Evolutionary conservation across 1,139 yeast genomes (phyloP).

Genomic region (Debaryomyces psychrophilus): DNA sequence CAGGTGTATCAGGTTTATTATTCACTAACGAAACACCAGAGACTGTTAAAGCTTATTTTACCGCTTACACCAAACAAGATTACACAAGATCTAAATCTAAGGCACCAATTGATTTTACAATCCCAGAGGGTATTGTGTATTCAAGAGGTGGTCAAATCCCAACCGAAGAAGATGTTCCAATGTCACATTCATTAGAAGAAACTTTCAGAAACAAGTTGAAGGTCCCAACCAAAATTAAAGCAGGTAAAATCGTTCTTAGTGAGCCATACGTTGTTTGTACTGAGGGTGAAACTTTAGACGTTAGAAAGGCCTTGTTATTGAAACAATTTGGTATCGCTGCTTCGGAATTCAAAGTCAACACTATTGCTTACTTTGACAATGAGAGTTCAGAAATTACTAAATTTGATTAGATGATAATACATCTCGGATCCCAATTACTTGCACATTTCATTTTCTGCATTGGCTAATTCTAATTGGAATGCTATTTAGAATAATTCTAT

Average conservation of each 20-base stretch:
- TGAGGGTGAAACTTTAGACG: conserved; percentile 80
- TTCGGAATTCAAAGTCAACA: conserved; percentile 81
- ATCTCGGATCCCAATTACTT: not conserved
- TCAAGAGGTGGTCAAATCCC: conserved; percentile 95
- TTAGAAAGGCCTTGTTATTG: conserved; percentile 86
- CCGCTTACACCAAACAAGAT: conserved; percentile 75
- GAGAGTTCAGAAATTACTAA: conserved; percentile 44
- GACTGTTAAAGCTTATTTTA: conserved; percentile 83
- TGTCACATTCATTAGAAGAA: conserved; percentile 94
- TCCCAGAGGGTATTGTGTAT: conserved; percentile 89
- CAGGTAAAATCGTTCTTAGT: conserved; percentile 80
- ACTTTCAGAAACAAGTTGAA: conserved; percentile 86
- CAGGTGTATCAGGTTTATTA: conserved; percentile 84
- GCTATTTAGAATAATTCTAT: conserved; percentile 7
- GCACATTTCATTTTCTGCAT: conserved; percentile 7
- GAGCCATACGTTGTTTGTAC: conserved; percentile 81
- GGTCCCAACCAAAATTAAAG: conserved; percentile 86
- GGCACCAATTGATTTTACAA: conserved; percentile 78
- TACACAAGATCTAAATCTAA: conserved; percentile 87
- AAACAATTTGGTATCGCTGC: conserved; percentile 97
- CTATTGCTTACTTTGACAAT: conserved; percentile 74
- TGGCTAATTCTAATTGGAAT: conserved; percentile 5
- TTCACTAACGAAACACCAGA: conserved; percentile 86
- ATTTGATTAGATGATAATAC: conserved; percentile 15
- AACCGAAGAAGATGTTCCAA: conserved; percentile 89